Evolutionary conservation across 2,329 filamentous ascomycete genomes (phyloP).

Genomic region (Pestalotiopsis sp.): DNA sequence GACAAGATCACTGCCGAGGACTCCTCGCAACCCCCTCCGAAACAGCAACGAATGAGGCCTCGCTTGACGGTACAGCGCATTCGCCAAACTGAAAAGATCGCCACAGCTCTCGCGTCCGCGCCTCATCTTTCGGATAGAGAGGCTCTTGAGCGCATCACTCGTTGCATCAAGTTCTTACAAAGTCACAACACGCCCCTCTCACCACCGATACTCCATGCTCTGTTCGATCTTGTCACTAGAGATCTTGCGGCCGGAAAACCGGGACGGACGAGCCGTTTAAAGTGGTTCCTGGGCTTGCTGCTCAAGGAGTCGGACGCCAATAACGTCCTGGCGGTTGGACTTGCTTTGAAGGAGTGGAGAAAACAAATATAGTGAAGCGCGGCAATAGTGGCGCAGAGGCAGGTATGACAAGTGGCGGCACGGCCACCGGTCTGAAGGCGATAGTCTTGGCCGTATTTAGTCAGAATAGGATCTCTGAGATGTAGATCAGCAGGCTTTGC

Average conservation of each 20-base stretch:
- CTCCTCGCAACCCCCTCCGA: not conserved
- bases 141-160: conserved; percentile 32
- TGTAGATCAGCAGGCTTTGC: not conserved
- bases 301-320: conserved; percentile 23
- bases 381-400: not conserved
- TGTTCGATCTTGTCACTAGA: conserved; percentile 36
- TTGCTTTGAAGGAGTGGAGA: conserved; percentile 21
- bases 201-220: conserved; percentile 24
- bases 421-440: not conserved
- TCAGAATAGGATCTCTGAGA: not conserved
- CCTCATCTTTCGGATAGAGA: conserved; percentile 21
- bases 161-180: conserved; percentile 31
- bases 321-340: conserved; percentile 23
- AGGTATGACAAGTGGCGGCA: not conserved
- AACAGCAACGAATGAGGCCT: not conserved
- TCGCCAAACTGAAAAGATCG: conserved; percentile 4
- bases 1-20: not conserved
- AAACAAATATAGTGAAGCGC: not conserved
- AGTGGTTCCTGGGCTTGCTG: conserved; percentile 36
- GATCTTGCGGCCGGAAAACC: conserved; percentile 33
- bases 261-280: conserved; percentile 36
- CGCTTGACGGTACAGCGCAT: not conserved
- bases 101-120: conserved; percentile 21
- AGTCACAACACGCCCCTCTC: conserved; percentile 23
- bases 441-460: not conserved